Evolutionary conservation across 768 basidiomycete species (phyloP), one percentile per base, ranked within the genome.

Genomic region (Psilocybe sp.): DNA sequence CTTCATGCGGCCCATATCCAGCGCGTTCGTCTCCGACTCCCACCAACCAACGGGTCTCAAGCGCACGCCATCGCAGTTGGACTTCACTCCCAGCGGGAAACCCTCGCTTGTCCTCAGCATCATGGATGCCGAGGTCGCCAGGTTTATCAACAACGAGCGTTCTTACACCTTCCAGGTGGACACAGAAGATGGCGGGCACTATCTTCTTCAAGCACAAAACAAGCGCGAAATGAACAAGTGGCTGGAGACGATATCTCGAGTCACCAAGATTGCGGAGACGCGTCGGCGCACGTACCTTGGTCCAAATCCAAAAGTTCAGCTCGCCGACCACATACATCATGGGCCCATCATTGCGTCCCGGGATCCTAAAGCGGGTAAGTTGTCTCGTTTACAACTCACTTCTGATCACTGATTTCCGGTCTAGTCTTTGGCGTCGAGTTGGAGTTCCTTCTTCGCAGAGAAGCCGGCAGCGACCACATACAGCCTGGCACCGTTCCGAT

Each of bases 1-100:
- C 58, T 76, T 92, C 69, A 92, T 92, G 85, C 79, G 90, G n/a
- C 91, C 90, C 1, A 84, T 92, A 45, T 93, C 91, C 13, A 91
- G 82, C 52, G 91, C 91, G 1, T 92, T 92, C 60, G 82, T 82
- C 15, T 80, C 84, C 40, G 84, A 87, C 43, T 73, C 76, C 20
- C 66, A 75, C 14, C 71, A 74, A 19, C 47, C 71, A 4, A 60
- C 72, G n/a, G 62, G 64, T 3, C 42, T 71, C 52, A 85, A 80
- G 64, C 79, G 77, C 51, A 85, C 86, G 1, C 75, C 87, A 1
- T 78, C 80, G 0, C 89, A 93, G 58, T 71, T 93, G 46, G 88
- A 92, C 61, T 92, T 92, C 58, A 56, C 69, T 6, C 77, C 89
- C 0, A 73, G 75, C n/a, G 77, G 81, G 28, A 92, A 92, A 63